Base-by-base conservation (phyloP, 768 basidiomycete species). In the Kondoa malvinella region DNA sequence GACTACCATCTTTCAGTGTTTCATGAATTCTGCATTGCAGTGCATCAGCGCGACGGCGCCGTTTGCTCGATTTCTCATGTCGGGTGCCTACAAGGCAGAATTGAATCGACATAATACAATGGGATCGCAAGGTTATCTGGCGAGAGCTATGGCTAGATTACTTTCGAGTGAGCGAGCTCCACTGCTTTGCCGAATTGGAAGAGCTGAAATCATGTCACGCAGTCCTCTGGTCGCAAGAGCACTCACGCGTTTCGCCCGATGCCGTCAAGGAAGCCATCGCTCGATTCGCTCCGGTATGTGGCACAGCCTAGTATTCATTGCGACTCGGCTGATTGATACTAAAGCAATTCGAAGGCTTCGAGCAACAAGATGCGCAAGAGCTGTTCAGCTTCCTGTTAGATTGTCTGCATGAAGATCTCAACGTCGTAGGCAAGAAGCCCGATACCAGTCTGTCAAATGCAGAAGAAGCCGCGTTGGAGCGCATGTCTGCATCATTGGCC, bases 281-380 rank as follows among this genome's bases (percentile, higher is more conserved):
- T 68, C 84, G 86, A 3, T 97, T 96, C 74, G 30, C 30, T 60
- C 30, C 30, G 4, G 25, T 14, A 56, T 56, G 15, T 14, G 50
- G 50, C 50, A 14, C 15, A 56, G n/a, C n/a, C n/a, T n/a, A n/a
- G n/a, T n/a, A n/a, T n/a, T n/a, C n/a, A n/a, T n/a, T n/a, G n/a
- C n/a, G n/a, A n/a, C n/a, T 25, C 50, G 50, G 50, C 25, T 25
- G 50, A 56, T 14, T 56, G 50, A 14, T 56, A 14, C 50, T 14
- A 56, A 14, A 56, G 50, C 89, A 92, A 74, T 99, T 99, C 77
- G 89, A 86, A 69, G 94, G 94, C n/a, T 96, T 96, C 78, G 91
- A 94, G 71, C 94, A 97, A 76, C 94, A 97, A 73, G 94, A 96
- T 77, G 91, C 92, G 30, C 94, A 96, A 77, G 94, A 97, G 78